These are phyloP conservation scores for Leccinum fibrillosum DNA, from an alignment of 768 basidiomycete species.

Conservation along the genomic window DNA sequence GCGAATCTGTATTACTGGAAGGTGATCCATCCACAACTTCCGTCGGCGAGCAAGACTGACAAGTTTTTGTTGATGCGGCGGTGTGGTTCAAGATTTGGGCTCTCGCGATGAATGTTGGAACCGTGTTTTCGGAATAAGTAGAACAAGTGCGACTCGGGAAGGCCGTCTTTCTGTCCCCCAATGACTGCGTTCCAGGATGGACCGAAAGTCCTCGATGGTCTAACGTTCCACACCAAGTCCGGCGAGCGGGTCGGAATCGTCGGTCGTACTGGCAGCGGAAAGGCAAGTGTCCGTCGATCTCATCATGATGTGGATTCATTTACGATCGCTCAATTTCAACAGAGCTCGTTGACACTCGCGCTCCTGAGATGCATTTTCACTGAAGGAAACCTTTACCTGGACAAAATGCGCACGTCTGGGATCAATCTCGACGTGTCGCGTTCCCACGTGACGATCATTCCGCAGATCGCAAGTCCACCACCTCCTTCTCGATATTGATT, in stretches of 20 bases:
- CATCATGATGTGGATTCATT: too few species aligned
- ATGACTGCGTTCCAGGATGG: neutral
- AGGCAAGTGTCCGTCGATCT: neutral
- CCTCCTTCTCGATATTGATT: neutral
- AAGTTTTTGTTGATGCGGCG: too few species aligned
- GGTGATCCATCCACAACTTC: too few species aligned
- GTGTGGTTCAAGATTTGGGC: too few species aligned
- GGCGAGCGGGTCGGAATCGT: constrained; percentile 1
- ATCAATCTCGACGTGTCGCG: constrained; percentile 1
- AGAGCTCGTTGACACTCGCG: constrained; percentile 3
- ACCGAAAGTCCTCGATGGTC: neutral
- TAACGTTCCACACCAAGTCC: constrained; percentile 1
- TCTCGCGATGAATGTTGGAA: too few species aligned
- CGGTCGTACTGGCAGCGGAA: constrained; percentile 3
- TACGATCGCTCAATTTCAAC: neutral
- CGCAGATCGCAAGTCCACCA: neutral
- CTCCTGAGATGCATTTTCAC: constrained; percentile 4
- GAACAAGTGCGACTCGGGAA: too few species aligned
- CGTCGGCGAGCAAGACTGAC: too few species aligned
- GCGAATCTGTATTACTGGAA: too few species aligned
- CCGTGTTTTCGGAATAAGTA: too few species aligned
- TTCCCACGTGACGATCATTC: constrained; percentile 1
- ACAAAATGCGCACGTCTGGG: neutral
- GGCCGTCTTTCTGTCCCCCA: too few species aligned
- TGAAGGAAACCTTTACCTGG: neutral